A percentile compares a stretch with the other conserved stretches of the same genome.
phyloP scores from a whole-genome alignment of 208 protist species.

The Wallacemonas collosoma region DNA sequence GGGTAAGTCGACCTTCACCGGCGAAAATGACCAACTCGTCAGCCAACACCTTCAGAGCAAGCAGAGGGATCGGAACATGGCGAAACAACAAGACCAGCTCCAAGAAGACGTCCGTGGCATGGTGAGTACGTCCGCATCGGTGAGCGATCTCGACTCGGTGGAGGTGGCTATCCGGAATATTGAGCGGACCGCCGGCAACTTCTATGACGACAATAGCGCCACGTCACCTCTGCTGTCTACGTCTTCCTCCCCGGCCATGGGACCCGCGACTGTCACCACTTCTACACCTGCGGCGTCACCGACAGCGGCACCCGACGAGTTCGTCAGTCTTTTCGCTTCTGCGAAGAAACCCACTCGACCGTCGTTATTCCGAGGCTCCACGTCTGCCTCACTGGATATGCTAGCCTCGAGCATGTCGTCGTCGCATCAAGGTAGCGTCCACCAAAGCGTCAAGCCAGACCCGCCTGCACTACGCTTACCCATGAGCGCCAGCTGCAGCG shows the following conservation, averaged over 20 bases:
- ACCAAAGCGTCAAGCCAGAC: background rate
- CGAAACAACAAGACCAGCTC: background rate
- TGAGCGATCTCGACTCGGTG: constrained; percentile 54
- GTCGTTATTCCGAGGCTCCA: constrained; percentile 10
- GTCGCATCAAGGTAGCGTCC: background rate
- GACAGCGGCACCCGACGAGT: constrained; percentile 19
- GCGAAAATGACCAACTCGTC: constrained; percentile 47
- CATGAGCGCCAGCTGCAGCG: background rate
- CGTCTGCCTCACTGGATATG: background rate
- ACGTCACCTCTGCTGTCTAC: constrained; percentile 13
- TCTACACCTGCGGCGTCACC: background rate
- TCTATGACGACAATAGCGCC: background rate
- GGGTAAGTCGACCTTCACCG: constrained; percentile 72
- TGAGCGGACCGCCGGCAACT: constrained; percentile 27
- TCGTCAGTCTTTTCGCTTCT: constrained; percentile 29
- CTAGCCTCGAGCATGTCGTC: constrained; percentile 6
- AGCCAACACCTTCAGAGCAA: constrained; percentile 23
- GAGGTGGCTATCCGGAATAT: constrained; percentile 81
- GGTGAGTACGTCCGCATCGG: constrained; percentile 3
- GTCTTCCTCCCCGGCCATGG: constrained; percentile 3
- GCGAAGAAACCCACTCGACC: constrained; percentile 8
- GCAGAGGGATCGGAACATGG: constrained; percentile 3
- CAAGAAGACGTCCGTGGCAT: background rate
- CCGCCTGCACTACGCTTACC: background rate
- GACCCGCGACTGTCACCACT: background rate